Base-by-base conservation (phyloP, 441 rosid genomes). In the Cnidoscolus chayamansa region DNA sequence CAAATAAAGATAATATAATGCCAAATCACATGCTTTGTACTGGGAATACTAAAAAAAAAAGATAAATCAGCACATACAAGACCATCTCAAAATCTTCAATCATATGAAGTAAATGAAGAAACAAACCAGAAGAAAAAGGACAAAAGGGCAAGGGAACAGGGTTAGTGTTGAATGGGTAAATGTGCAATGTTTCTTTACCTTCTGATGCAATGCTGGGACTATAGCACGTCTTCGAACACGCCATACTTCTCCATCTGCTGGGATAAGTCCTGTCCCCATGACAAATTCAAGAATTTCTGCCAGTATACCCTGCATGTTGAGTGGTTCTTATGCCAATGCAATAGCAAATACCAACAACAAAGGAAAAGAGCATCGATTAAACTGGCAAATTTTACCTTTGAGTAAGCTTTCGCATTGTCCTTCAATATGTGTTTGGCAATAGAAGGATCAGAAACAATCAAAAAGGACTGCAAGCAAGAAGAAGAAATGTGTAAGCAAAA, bases 191-290 rank as follows among this genome's bases (percentile, higher is more conserved):
- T 61, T 72, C 98, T 91, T 91, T 71, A 95, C 99, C 96, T 91
- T 95, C 76, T 76, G 89, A 89, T 92, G 99, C 83, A 95, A 79
- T 20, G 99, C 95, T 50, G 99, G 99, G 62, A 95, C 99, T 70
- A 95, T 87, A 37, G 93, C 88, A 75, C 99, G 98, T 43, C 99
- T 83, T 79, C 99, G 81, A 75, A 88, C 84, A 71, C 96, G 96
- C 99, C 99, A 95, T 82, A 91, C 80, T 80, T 92, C 97, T 3
- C 95, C 98, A 84, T 95, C 98, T 53, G 99, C 99, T 0, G 99
- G 98, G 67, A 95, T 95, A 67, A 95, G 93, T 73, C 99, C 99
- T 79, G 81, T 92, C 16, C 99, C 99, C 99, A 95, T 95, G 40
- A 95, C 99, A 90, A 95, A 95, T 5, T 95, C 96, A 58, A 95